Conservation (phyloP, 164 flowering plant genomes). For the Umbilicus rupestris region DNA sequence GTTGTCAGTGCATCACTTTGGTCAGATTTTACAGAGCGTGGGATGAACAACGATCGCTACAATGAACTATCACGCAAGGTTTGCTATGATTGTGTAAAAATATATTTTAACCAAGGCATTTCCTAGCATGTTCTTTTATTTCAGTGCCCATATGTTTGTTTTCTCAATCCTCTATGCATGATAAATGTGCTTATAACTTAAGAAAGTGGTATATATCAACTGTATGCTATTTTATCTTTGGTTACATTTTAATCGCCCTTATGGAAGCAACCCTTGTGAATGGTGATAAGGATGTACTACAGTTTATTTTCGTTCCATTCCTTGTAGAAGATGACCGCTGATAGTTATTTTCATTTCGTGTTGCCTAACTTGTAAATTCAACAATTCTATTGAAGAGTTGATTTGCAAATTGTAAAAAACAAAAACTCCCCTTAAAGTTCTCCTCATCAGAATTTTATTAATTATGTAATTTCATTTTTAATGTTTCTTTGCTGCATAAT, state of each 20-base stretch:
- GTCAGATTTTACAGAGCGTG: slow-evolving; percentile 43
- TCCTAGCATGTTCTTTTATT: background rate
- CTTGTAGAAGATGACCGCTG: no score
- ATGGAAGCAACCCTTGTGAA: no score
- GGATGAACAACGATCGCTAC: slow-evolving; percentile 34
- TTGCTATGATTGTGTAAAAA: background rate
- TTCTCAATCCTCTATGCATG: background rate
- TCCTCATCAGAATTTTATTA: background rate
- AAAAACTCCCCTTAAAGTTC: background rate
- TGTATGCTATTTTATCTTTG: no score
- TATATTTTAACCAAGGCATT: background rate
- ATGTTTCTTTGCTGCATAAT: background rate
- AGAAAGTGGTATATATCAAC: no score
- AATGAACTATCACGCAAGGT: slow-evolving; percentile 45
- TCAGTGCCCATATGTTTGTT: background rate
- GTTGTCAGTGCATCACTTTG: slow-evolving; percentile 67
- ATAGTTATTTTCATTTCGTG: no score
- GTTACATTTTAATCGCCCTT: no score
- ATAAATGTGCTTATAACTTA: no score
- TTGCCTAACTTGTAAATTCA: no score
- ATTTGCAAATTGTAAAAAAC: background rate
- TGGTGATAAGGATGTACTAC: no score
- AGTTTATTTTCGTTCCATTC: no score
- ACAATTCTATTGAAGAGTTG: background rate
- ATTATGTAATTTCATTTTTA: background rate